phyloP scores from a whole-genome alignment of 768 basidiomycete genomes.

The Tubosaeta sp. region DNA sequence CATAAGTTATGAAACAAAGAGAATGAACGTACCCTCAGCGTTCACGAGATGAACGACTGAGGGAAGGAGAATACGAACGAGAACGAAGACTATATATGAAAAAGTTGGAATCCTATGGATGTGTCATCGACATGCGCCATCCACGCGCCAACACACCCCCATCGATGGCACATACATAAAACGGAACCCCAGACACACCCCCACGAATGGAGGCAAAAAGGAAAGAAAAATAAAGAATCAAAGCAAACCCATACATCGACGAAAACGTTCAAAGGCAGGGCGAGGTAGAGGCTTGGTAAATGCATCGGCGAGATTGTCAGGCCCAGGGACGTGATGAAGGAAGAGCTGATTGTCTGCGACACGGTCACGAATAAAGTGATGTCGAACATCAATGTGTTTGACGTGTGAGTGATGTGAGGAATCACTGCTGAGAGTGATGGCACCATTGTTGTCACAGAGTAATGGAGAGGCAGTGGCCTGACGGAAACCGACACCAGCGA shows the following conservation, averaged over 20 bases:
- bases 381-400: background rate
- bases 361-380: background rate
- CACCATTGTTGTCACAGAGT: background rate
- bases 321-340: background rate
- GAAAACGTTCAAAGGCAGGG: background rate
- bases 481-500: too few species aligned
- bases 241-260: background rate
- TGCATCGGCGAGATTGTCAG: background rate
- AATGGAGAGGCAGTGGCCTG: background rate
- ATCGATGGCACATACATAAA: too few species aligned
- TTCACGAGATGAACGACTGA: too few species aligned
- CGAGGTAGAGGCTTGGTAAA: background rate
- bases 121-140: too few species aligned
- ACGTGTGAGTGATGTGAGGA: background rate
- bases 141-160: too few species aligned
- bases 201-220: too few species aligned
- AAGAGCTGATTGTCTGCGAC: background rate
- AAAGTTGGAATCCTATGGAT: too few species aligned
- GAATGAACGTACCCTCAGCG: too few species aligned
- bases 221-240: background rate
- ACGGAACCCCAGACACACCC: background rate
- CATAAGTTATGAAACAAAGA: too few species aligned
- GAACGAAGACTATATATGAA: too few species aligned
- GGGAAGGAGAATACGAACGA: too few species aligned
- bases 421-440: background rate